These are phyloP conservation scores for Cryptococcus hybrid DNA, from an alignment of 1,284 basidiomycete species.

Conservation along the genomic window DNA sequence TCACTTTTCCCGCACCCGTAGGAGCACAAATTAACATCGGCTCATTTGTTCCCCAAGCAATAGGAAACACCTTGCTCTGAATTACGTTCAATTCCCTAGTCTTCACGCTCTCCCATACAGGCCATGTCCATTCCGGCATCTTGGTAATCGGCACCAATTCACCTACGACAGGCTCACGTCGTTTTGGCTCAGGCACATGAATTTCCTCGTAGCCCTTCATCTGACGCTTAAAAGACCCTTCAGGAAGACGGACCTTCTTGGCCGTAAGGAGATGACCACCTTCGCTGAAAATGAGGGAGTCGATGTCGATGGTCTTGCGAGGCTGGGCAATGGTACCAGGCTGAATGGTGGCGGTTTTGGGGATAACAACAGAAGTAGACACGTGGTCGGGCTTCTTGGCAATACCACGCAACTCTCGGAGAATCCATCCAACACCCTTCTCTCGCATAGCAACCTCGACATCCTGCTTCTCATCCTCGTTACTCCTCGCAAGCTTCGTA, in stretches of 20 bases:
- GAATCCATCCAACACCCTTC: constrained; percentile 93
- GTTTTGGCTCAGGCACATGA: constrained; percentile 91
- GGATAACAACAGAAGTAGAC: constrained; percentile 52
- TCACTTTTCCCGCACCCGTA: constrained; percentile 95
- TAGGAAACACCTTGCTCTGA: constrained; percentile 89
- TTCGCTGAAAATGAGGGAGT: constrained; percentile 92
- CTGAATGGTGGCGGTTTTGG: constrained; percentile 82
- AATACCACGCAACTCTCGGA: constrained; percentile 73
- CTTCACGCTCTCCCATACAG: constrained; percentile 66
- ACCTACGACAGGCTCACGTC: constrained; percentile 61
- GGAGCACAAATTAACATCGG: constrained; percentile 96
- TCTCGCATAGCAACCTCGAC: constrained; percentile 98
- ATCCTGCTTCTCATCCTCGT: constrained; percentile 87
- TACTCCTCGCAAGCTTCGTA: constrained; percentile 88
- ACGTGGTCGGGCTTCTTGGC: constrained; percentile 56
- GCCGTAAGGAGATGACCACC: constrained; percentile 97
- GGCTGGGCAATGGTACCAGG: constrained; percentile 87
- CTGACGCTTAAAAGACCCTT: constrained; percentile 95
- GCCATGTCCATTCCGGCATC: constrained; percentile 83
- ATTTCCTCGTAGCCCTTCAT: constrained; percentile 99
- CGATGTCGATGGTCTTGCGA: constrained; percentile 82
- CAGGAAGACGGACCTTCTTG: constrained; percentile 96
- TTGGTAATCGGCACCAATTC: constrained; percentile 73
- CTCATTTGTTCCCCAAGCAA: constrained; percentile 93
- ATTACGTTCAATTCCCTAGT: constrained; percentile 70